phyloP scores from a whole-genome alignment of 306 rosid genomes.

The Trichosanthes cucumerina region DNA sequence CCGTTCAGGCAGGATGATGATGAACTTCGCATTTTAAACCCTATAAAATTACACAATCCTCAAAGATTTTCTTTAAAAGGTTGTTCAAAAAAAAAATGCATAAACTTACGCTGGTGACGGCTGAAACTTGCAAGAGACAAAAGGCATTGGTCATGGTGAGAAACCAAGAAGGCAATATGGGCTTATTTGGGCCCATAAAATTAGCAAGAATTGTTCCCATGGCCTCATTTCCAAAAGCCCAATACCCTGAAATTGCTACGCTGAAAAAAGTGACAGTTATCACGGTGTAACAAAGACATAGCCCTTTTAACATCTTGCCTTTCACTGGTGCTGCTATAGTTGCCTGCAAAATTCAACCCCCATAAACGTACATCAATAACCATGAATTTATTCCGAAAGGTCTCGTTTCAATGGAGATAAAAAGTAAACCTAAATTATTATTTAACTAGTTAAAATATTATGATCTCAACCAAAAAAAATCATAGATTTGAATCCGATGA shows the following conservation, averaged over 20 bases:
- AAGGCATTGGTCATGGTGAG: slow-evolving; percentile 50
- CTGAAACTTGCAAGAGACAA: slow-evolving; percentile 39
- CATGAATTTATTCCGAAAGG: no score
- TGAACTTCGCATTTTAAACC: no score
- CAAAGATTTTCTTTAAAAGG: no score
- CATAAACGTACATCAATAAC: no score
- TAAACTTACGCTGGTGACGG: slow-evolving; percentile 57
- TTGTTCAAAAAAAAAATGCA: no score
- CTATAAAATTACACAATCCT: no score
- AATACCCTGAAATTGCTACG: slow-evolving; percentile 68
- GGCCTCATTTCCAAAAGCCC: slow-evolving; percentile 72
- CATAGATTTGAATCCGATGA: no score
- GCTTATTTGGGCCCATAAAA: slow-evolving; percentile 19
- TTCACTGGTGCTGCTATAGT: slow-evolving; percentile 65
- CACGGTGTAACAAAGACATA: slow-evolving; percentile 57
- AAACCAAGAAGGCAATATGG: slow-evolving; percentile 59
- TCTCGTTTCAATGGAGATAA: no score
- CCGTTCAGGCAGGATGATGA: no score
- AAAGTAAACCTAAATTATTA: no score
- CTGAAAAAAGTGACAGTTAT: slow-evolving; percentile 35
- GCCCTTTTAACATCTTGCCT: slow-evolving; percentile 79
- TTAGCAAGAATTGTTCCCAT: slow-evolving; percentile 36
- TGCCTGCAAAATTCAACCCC: slow-evolving; percentile 36
- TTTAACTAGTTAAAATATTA: background rate
- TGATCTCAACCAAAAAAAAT: no score